Base-by-base conservation (phyloP, 345 rosid genomes). In the Ceriops zippeliana region DNA sequence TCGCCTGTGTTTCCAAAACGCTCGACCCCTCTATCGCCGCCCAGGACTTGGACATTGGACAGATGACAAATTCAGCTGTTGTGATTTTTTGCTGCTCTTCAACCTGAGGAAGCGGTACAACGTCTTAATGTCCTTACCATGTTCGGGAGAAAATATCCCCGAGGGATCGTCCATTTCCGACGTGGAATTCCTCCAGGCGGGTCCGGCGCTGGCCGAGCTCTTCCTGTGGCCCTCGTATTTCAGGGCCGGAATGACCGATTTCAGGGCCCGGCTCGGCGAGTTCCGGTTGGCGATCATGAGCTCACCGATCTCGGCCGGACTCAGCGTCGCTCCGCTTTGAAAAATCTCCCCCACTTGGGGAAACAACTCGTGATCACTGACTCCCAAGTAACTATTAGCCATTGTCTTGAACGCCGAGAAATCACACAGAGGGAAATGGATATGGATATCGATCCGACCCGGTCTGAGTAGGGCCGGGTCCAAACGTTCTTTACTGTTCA, bases 181-280 rank as follows among this genome's bases (percentile, higher is more conserved):
- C 1, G 28, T 61, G 26, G 83, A 80, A 67, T 57, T 80, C 57
- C 81, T 86, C 54, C 84, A 64, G 22, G 70, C 65, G 61, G 38
- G 85, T 68, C 57, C 90, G 7, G 74, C 58, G 22, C 62, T 77
- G 52, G 16, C 46, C 1, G 70, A 61, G 7, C 80, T 78, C 63
- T 91, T 77, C 51, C 90, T 73, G 20, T 89, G 90, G 0, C 91
- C 95, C 19, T 87, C 92, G 3, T 79, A 84, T 58, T 89, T 96
- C 60, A 96, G 21, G 3, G 98, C 99, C 6, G 73, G 76, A 32
- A 96, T 89, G 0, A 96, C 97, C 24, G 92, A 74, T 75, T 86
- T 96, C 80, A 96, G 61, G 20, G 99, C 99, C 66, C 99, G 84
- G 76, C 91, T 89, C 13, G 98, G 99, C 52, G 98, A 96, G 54